A percentile compares a stretch with the other conserved stretches of the same genome.
Evolutionary conservation across 176 grass and related monocot genomes (phyloP).

Genomic region (sorghum (Sorghum bicolor)): DNA sequence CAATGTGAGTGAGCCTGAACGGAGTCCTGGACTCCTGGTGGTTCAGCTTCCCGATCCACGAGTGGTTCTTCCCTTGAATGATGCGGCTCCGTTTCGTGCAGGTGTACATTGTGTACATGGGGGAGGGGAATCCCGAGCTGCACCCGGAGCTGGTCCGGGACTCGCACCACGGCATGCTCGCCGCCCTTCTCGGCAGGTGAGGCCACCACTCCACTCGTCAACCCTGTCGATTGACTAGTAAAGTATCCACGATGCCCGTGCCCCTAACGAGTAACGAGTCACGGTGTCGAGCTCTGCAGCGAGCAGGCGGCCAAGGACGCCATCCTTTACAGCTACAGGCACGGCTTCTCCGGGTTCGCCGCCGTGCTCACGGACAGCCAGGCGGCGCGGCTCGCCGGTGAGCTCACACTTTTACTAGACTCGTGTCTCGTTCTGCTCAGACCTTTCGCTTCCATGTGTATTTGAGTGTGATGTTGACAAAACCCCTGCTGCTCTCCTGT

Average conservation of each 20-base stretch:
- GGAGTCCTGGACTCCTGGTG: no score
- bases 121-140: slow-evolving; percentile 46
- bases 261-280: not conserved
- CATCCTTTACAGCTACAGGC: slow-evolving; percentile 93
- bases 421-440: not conserved
- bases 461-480: not conserved
- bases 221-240: not conserved
- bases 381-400: slow-evolving; percentile 63
- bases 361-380: slow-evolving; percentile 64
- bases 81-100: slow-evolving; percentile 24
- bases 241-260: not conserved
- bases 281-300: slow-evolving; percentile 39
- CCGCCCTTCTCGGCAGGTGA: slow-evolving; percentile 78
- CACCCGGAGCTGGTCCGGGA: slow-evolving; percentile 48
- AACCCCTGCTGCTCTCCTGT: not conserved
- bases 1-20: slow-evolving; percentile 52
- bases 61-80: not conserved
- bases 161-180: slow-evolving; percentile 72
- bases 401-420: slow-evolving; percentile 1
- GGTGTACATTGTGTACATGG: slow-evolving; percentile 98
- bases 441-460: not conserved
- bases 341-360: slow-evolving; percentile 95
- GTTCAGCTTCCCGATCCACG: slow-evolving; percentile 14
- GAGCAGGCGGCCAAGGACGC: slow-evolving; percentile 56
- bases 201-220: not conserved